Evolutionary conservation across 1,139 yeast genomes (phyloP).

Genomic region (Pneumocystis jirovecii): DNA sequence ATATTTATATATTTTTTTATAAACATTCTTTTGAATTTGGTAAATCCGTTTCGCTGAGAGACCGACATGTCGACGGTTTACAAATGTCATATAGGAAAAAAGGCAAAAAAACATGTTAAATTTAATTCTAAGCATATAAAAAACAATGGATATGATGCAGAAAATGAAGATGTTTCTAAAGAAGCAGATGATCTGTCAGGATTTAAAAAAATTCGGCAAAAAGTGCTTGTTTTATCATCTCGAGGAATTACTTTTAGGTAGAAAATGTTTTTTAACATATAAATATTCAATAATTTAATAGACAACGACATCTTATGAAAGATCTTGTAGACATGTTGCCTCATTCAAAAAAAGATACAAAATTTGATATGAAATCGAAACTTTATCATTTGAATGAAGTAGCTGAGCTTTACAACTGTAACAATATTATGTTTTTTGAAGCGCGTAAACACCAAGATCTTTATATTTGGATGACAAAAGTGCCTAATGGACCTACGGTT

Average conservation of each 20-base stretch:
- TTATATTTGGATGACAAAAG: slow-evolving; percentile 86
- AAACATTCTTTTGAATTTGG: background rate
- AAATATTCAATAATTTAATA: slow-evolving; percentile 30
- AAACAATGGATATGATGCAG: background rate
- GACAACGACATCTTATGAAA: slow-evolving; percentile 87
- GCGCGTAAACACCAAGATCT: slow-evolving; percentile 93
- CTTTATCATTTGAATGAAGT: slow-evolving; percentile 80
- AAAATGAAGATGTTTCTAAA: background rate
- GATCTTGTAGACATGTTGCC: slow-evolving; percentile 74
- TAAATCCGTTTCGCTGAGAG: too few relatives aligned
- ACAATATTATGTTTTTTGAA: slow-evolving; percentile 84
- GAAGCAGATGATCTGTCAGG: background rate
- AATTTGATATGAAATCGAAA: slow-evolving; percentile 84
- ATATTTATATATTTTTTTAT: background rate
- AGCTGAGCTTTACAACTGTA: slow-evolving; percentile 94
- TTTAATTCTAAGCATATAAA: background rate
- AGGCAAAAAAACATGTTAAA: background rate
- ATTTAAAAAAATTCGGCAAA: slow-evolving; percentile 22
- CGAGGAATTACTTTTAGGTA: slow-evolving; percentile 54
- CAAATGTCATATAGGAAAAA: background rate
- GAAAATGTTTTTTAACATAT: background rate
- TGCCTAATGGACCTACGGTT: slow-evolving; percentile 95
- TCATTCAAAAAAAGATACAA: slow-evolving; percentile 92
- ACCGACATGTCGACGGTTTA: background rate
- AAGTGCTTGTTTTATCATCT: slow-evolving; percentile 75